These are phyloP conservation scores for Coemansia sp. DNA, from an alignment of 192 early-diverging fungal species.

Conservation along the genomic window DNA sequence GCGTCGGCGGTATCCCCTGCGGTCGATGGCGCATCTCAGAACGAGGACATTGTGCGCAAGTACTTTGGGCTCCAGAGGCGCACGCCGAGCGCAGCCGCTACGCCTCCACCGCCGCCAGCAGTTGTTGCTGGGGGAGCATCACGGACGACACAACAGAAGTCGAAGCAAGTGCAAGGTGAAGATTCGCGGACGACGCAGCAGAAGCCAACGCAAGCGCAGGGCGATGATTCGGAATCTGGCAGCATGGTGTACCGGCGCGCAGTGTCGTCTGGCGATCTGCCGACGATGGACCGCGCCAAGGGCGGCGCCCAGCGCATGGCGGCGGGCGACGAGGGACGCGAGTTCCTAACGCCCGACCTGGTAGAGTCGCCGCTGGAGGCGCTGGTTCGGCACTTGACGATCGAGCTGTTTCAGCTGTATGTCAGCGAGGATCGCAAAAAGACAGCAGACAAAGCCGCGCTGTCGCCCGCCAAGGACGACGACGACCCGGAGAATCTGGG, in stretches of 20 bases:
- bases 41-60: constrained; percentile 54
- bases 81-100: neutral
- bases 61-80: constrained; percentile 46
- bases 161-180: neutral
- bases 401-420: constrained; percentile 55
- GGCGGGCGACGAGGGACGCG: constrained; percentile 12
- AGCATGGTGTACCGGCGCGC: constrained; percentile 50
- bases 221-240: neutral
- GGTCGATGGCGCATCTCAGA: constrained; percentile 10
- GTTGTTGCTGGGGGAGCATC: neutral
- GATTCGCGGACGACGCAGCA: neutral
- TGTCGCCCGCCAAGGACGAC: neutral
- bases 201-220: neutral
- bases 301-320: constrained; percentile 1
- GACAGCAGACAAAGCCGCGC: neutral
- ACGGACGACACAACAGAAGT: neutral
- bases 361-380: constrained; percentile 56
- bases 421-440: constrained; percentile 53
- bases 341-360: constrained; percentile 48
- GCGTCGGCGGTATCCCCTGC: constrained; percentile 13
- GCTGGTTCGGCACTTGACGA: constrained; percentile 49
- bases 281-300: constrained; percentile 34
- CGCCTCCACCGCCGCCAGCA: neutral
- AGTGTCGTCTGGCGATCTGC: constrained; percentile 52
- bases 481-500: constrained; percentile 14